Evolutionary conservation across 139 green algal species (phyloP).

Genomic region (Pedinophyceae sp.): DNA sequence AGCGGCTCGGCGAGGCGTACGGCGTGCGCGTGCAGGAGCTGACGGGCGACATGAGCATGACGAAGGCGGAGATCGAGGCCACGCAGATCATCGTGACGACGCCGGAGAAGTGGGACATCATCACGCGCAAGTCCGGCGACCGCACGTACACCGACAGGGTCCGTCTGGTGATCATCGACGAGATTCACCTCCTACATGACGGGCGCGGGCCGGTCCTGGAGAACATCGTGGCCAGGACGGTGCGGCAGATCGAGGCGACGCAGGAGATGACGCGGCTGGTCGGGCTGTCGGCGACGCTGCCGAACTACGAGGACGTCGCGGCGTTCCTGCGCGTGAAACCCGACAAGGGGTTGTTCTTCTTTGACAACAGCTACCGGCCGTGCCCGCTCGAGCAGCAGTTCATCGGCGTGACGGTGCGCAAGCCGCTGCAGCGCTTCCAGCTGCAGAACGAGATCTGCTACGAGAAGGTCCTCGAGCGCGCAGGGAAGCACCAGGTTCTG

Average conservation of each 20-base stretch:
- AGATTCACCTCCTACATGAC: constrained; percentile 97
- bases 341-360: constrained; percentile 87
- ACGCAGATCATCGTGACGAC: constrained; percentile 95
- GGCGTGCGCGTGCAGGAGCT: constrained; percentile 64
- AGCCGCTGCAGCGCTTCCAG: constrained; percentile 97
- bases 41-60: constrained; percentile 81
- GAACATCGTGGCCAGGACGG: constrained; percentile 79
- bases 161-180: constrained; percentile 90
- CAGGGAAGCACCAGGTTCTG: constrained; percentile 87
- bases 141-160: constrained; percentile 78
- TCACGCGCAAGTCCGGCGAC: constrained; percentile 90
- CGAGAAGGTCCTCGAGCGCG: constrained; percentile 82
- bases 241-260: constrained; percentile 80
- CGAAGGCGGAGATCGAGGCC: constrained; percentile 79
- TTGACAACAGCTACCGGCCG: constrained; percentile 87
- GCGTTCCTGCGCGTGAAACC: constrained; percentile 80
- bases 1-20: constrained; percentile 36
- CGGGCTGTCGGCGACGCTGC: constrained; percentile 86
- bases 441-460: constrained; percentile 98
- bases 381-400: constrained; percentile 93
- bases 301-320: constrained; percentile 94
- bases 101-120: constrained; percentile 99
- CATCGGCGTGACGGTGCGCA: constrained; percentile 87
- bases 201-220: constrained; percentile 86
- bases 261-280: constrained; percentile 90